Conservation (phyloP, 2,329 filamentous ascomycete species). For the Phoma sp. region DNA sequence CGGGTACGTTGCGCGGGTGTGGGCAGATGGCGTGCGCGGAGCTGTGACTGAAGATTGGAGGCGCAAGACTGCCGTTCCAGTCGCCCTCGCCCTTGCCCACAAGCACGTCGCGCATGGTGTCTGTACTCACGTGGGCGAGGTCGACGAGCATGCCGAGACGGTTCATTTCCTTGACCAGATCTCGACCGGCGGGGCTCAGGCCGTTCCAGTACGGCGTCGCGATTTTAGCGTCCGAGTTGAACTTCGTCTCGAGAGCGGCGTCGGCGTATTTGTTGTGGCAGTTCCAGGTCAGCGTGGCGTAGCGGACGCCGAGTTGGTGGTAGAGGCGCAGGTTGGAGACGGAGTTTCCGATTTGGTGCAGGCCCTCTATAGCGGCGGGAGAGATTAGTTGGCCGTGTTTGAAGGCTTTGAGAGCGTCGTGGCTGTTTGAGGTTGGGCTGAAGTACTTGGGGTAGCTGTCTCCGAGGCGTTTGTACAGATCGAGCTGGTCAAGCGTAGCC, state of each 20-base stretch:
- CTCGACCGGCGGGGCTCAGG: conserved; percentile 71
- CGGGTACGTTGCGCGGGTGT: conserved; percentile 88
- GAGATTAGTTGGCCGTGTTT: conserved; percentile 43
- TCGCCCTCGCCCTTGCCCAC: conserved; percentile 56
- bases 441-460: conserved; percentile 71
- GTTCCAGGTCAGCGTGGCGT: conserved; percentile 89
- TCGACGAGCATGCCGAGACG: conserved; percentile 94
- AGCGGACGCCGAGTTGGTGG: conserved; percentile 79
- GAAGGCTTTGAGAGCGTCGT: conserved; percentile 64
- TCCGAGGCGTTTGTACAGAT: conserved; percentile 70
- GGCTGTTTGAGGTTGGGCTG: conserved; percentile 66
- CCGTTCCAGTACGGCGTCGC: conserved; percentile 70
- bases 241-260: conserved; percentile 69
- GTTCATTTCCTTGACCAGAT: conserved; percentile 87
- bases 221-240: conserved; percentile 45
- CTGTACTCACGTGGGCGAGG: conserved; percentile 75
- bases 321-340: conserved; percentile 76
- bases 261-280: conserved; percentile 92
- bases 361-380: conserved; percentile 59
- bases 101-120: conserved; percentile 86
- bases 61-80: conserved; percentile 77
- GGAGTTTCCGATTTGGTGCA: conserved; percentile 93
- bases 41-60: conserved; percentile 88
- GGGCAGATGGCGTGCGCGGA: conserved; percentile 81
- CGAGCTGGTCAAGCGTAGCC: conserved; percentile 75